Evolutionary conservation across 371 early-diverging fungal species (phyloP), one percentile per base, ranked within the genome.

Genomic region (Rhizopus arrhizus): DNA sequence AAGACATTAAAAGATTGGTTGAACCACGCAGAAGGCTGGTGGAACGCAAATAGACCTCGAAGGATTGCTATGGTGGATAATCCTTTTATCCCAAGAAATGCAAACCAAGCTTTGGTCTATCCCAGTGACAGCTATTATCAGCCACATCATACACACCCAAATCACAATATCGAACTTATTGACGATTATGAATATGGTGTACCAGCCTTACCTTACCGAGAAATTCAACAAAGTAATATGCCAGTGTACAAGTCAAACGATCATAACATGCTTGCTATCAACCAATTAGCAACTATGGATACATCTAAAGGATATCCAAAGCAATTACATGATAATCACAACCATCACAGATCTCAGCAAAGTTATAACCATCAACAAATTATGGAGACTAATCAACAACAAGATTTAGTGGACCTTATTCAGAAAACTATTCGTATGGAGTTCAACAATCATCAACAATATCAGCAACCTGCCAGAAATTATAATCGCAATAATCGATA

Each of bases 41-140:
- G 40, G 50, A 50, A 49, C 9, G 50, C 58, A 10, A n/a, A 34
- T 11, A 50, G 33, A n/a, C 51, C 51, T 1, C 51, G 34, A 0
- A 11, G 6, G 8, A 50, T 50, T 10, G 5, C 32, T 15, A 50
- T 53, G 3, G 53, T 53, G 2, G 40, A 53, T 3, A 28, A 53
- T 16, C 53, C 53, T 1, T 53, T 53, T 10, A 6, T 5, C 2
- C 51, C 34, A 32, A 29, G 34, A 13, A n/a, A 50, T 50, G 29
- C 29, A 12, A 33, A 50, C n/a, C 40, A 38, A 38, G 6, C 5
- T 38, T 13, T 38, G 11, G 6, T 38, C 13, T 38, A 38, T 6
- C 40, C 8, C 11, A 5, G 13, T 11, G 2, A 38, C 8, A 13
- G 13, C 13, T 11, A 11, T 2, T 13, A 38, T 11, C 8, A 38